phyloP scores from a whole-genome alignment of 345 rosid genomes.

The Microcos paniculata region DNA sequence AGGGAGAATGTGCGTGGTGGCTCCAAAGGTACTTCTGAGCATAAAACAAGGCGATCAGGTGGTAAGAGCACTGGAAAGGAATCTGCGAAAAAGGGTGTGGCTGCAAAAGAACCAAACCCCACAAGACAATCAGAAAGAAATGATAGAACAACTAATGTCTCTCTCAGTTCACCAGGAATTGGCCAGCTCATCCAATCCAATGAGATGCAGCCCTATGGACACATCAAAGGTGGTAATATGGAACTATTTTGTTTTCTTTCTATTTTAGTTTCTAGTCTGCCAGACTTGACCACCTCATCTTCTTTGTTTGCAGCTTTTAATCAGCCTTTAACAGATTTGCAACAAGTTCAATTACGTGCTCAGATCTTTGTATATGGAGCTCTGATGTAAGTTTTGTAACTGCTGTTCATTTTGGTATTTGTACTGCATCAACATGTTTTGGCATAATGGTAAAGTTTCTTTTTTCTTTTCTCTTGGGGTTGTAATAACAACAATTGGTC shows the following conservation, averaged over 20 bases:
- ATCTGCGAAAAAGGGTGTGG: constrained; percentile 52
- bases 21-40: constrained; percentile 60
- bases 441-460: neutral
- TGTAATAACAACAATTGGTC: neutral
- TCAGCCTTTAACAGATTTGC: constrained; percentile 94
- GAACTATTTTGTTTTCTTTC: constrained; percentile 55
- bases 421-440: neutral
- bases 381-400: constrained; percentile 64
- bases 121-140: constrained; percentile 45
- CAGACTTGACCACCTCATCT: constrained; percentile 65
- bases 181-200: constrained; percentile 40
- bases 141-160: constrained; percentile 40
- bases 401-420: neutral
- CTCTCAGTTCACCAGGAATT: constrained; percentile 43
- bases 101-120: constrained; percentile 42
- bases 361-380: constrained; percentile 99
- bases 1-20: constrained; percentile 30
- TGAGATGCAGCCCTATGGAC: constrained; percentile 59
- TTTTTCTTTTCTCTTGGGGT: neutral
- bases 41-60: constrained; percentile 67
- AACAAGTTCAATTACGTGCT: constrained; percentile 98
- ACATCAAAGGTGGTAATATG: constrained; percentile 35
- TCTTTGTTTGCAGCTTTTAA: constrained; percentile 53
- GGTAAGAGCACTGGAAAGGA: constrained; percentile 60
- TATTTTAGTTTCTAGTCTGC: constrained; percentile 51